A percentile compares a stretch with the other conserved stretches of the same genome.
Evolutionary conservation across 257 asterid species (phyloP).

Genomic region (Nicotiana knightiana): DNA sequence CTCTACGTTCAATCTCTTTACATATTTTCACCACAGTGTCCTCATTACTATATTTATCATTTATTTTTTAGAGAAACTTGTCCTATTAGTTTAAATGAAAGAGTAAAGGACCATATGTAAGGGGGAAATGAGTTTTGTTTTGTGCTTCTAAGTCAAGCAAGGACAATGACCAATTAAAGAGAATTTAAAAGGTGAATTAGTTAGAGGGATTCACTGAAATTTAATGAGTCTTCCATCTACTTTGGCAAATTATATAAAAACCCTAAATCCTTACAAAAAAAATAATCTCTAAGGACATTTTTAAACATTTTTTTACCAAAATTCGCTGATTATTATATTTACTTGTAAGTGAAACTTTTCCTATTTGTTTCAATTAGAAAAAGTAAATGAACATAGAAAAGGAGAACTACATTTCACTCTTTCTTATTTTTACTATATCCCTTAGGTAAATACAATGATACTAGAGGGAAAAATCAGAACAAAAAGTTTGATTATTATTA

Average conservation of each 20-base stretch:
- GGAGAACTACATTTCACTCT: background rate
- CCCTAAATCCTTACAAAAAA: background rate
- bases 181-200: background rate
- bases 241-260: background rate
- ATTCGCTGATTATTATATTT: background rate
- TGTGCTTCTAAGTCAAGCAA: background rate
- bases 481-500: background rate
- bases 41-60: no score
- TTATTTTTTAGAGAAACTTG: no score
- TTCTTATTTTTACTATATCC: background rate
- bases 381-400: background rate
- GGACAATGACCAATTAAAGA: background rate
- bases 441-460: background rate
- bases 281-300: background rate
- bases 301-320: background rate
- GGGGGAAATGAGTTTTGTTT: background rate
- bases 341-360: background rate
- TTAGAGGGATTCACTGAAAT: background rate
- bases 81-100: no score
- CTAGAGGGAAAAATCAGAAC: background rate
- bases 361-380: background rate
- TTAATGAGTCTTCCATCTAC: background rate
- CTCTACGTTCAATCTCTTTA: no score
- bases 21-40: no score
- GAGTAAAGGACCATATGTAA: no score